These are phyloP conservation scores for Plantago lanceolata DNA, from an alignment of 305 asterid species.

Conservation along the genomic window DNA sequence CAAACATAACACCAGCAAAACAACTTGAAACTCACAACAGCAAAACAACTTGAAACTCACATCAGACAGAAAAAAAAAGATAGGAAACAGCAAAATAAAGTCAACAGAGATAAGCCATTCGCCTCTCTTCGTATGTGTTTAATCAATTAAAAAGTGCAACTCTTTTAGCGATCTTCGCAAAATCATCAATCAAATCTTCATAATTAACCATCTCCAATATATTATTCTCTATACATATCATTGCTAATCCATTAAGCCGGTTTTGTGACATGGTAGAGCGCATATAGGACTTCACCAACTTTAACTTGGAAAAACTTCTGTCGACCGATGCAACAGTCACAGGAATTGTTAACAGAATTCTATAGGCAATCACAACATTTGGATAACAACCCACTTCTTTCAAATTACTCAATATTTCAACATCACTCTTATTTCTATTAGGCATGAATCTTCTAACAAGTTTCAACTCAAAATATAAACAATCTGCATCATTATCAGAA, in stretches of 20 bases:
- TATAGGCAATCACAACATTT: not conserved
- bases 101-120: too few species aligned
- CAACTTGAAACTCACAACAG: too few species aligned
- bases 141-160: not conserved
- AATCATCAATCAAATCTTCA: slow-evolving; percentile 8
- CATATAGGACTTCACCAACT: too few species aligned
- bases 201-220: slow-evolving; percentile 1
- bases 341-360: not conserved
- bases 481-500: not conserved
- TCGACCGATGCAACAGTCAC: not conserved
- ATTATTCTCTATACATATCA: not conserved
- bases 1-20: too few species aligned
- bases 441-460: not conserved
- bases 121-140: too few species aligned
- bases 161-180: slow-evolving; percentile 5
- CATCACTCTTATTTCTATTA: not conserved
- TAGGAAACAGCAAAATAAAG: too few species aligned
- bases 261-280: not conserved
- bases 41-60: too few species aligned
- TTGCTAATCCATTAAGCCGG: not conserved
- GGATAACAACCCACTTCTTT: slow-evolving; percentile 10
- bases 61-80: too few species aligned
- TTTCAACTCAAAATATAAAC: not conserved
- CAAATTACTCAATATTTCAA: not conserved
- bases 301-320: too few species aligned